Evolutionary conservation across 345 rosid species (phyloP).

Genomic region (Acer yangbiense): DNA sequence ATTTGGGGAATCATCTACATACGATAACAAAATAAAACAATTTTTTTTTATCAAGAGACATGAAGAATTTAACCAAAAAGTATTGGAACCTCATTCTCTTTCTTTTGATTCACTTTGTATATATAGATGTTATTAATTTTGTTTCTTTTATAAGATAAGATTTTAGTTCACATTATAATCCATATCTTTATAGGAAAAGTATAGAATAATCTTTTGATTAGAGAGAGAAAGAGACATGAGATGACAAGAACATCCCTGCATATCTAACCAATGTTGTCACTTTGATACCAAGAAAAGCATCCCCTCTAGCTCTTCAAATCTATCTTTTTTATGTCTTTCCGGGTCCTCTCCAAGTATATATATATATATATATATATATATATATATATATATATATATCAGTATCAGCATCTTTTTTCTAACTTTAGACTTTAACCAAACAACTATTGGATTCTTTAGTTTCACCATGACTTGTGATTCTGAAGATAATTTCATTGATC

Average conservation of each 20-base stretch:
- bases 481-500: not conserved
- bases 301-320: not conserved
- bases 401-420: not conserved
- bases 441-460: not conserved
- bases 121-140: not conserved
- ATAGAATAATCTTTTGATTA: not conserved
- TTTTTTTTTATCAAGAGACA: not conserved
- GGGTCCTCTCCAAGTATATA: not conserved
- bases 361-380: too few species aligned
- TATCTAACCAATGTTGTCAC: not conserved
- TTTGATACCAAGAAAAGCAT: not conserved
- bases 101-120: not conserved
- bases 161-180: not conserved
- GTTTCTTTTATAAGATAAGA: not conserved
- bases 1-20: not conserved
- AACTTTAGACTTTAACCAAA: not conserved
- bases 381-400: not conserved
- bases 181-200: not conserved
- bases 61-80: not conserved
- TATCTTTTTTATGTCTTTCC: not conserved
- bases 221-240: not conserved
- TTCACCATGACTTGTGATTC: not conserved
- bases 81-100: slow-evolving; percentile 6
- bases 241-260: slow-evolving; percentile 4
- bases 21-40: not conserved